These are phyloP conservation scores for Tausonia pullulans DNA, from an alignment of 1,284 basidiomycete species.

Conservation along the genomic window DNA sequence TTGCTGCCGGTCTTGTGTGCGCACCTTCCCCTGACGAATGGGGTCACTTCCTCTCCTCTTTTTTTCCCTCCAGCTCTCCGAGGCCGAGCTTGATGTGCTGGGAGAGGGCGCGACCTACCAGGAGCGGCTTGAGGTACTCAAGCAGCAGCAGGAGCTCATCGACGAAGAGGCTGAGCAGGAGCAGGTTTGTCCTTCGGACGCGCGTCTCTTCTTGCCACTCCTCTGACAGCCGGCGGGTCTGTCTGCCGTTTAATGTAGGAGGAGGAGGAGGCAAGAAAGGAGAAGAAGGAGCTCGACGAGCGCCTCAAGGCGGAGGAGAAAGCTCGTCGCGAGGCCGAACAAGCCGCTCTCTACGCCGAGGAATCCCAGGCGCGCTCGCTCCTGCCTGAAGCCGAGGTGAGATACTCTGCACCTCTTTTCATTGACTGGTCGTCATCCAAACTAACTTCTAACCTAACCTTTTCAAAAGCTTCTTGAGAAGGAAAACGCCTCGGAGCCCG, in stretches of 20 bases:
- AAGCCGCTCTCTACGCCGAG: slow-evolving; percentile 64
- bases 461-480: slow-evolving; percentile 16
- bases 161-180: slow-evolving; percentile 98
- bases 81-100: slow-evolving; percentile 91
- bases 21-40: neutral
- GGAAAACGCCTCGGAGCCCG: slow-evolving; percentile 37
- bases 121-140: slow-evolving; percentile 92
- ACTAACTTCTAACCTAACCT: slow-evolving; percentile 3
- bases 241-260: slow-evolving; percentile 38
- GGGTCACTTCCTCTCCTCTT: slow-evolving; percentile 7
- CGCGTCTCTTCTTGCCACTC: neutral
- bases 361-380: slow-evolving; percentile 56
- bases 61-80: slow-evolving; percentile 56
- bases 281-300: slow-evolving; percentile 66
- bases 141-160: slow-evolving; percentile 98
- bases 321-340: slow-evolving; percentile 59
- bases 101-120: slow-evolving; percentile 91
- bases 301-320: slow-evolving; percentile 25
- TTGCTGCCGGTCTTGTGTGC: neutral
- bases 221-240: neutral
- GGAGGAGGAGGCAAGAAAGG: slow-evolving; percentile 80
- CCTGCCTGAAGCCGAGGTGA: slow-evolving; percentile 65
- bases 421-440: neutral
- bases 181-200: slow-evolving; percentile 35
- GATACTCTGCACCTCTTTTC: slow-evolving; percentile 15